Evolutionary conservation across 768 basidiomycete genomes (phyloP).

Genomic region (Boletus rubropictus): DNA sequence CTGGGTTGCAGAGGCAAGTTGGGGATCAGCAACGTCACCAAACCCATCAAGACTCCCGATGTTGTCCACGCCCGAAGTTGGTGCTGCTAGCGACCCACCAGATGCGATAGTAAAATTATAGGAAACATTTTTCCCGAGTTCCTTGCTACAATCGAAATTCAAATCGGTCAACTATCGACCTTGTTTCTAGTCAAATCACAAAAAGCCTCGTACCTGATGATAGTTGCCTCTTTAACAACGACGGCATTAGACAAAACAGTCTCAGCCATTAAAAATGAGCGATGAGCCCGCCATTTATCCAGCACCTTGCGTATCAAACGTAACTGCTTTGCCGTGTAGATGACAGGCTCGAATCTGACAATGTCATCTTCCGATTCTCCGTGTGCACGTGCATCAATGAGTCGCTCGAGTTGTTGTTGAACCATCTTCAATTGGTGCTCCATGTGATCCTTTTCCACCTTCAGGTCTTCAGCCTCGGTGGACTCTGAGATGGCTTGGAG

Average conservation of each 20-base stretch:
- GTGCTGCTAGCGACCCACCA: conserved; percentile 70
- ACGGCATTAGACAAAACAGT: conserved; percentile 78
- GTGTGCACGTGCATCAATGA: conserved; percentile 68
- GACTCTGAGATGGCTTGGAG: conserved; percentile 58
- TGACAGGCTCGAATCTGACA: conserved; percentile 67
- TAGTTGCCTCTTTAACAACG: conserved; percentile 87
- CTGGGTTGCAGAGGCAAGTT: conserved; percentile 64
- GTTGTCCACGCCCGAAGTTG: conserved; percentile 77
- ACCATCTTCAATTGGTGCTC: conserved; percentile 80
- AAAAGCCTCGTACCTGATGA: conserved; percentile 60
- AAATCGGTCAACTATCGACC: conserved; percentile 4
- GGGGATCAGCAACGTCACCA: conserved; percentile 86
- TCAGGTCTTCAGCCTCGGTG: conserved; percentile 76
- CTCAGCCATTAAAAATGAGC: conserved; percentile 91
- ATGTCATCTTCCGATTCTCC: conserved; percentile 67
- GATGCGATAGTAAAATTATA: conserved; percentile 94
- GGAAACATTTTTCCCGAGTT: conserved; percentile 77
- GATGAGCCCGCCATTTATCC: conserved; percentile 78
- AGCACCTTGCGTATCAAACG: conserved; percentile 78
- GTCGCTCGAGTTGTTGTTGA: conserved; percentile 73
- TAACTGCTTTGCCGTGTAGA: conserved; percentile 79
- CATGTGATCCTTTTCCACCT: conserved; percentile 90
- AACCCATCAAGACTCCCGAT: conserved; percentile 87
- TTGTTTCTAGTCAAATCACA: background rate
- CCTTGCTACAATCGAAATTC: conserved; percentile 49